These are phyloP conservation scores for Fusarium agapanthi DNA, from an alignment of 2,329 filamentous ascomycete genomes.

Conservation along the genomic window DNA sequence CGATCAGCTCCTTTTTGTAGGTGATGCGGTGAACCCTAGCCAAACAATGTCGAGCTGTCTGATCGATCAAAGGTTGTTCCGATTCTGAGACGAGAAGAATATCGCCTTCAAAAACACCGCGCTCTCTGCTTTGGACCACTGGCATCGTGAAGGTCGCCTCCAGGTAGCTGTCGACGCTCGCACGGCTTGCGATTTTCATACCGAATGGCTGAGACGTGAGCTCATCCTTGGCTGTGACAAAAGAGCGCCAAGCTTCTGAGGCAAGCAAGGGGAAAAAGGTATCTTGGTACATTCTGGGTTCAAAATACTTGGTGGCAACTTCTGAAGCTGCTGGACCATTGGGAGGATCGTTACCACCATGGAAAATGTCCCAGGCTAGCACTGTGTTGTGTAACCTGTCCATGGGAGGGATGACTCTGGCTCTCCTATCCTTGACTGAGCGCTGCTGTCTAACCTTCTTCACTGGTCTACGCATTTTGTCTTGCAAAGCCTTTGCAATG, in stretches of 20 bases:
- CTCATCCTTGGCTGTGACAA: slow-evolving; percentile 90
- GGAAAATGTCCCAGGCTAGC: slow-evolving; percentile 94
- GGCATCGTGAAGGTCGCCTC: slow-evolving; percentile 89
- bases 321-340: slow-evolving; percentile 75
- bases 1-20: slow-evolving; percentile 81
- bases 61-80: slow-evolving; percentile 72
- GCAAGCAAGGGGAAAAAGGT: slow-evolving; percentile 92
- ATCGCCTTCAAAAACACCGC: slow-evolving; percentile 82
- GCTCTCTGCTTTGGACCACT: slow-evolving; percentile 73
- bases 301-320: slow-evolving; percentile 80
- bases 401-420: slow-evolving; percentile 89
- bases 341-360: slow-evolving; percentile 86
- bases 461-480: slow-evolving; percentile 74
- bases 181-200: slow-evolving; percentile 85
- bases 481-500: slow-evolving; percentile 56
- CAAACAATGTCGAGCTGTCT: slow-evolving; percentile 79
- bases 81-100: slow-evolving; percentile 85
- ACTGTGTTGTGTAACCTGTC: slow-evolving; percentile 85
- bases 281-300: slow-evolving; percentile 81
- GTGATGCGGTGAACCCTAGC: slow-evolving; percentile 83
- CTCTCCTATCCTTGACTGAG: slow-evolving; percentile 92
- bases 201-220: slow-evolving; percentile 82
- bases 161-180: slow-evolving; percentile 91
- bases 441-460: slow-evolving; percentile 84
- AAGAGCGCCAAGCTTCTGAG: slow-evolving; percentile 94